Evolutionary conservation across 768 basidiomycete species (phyloP).

Genomic region (Lactifluus piperatus): DNA sequence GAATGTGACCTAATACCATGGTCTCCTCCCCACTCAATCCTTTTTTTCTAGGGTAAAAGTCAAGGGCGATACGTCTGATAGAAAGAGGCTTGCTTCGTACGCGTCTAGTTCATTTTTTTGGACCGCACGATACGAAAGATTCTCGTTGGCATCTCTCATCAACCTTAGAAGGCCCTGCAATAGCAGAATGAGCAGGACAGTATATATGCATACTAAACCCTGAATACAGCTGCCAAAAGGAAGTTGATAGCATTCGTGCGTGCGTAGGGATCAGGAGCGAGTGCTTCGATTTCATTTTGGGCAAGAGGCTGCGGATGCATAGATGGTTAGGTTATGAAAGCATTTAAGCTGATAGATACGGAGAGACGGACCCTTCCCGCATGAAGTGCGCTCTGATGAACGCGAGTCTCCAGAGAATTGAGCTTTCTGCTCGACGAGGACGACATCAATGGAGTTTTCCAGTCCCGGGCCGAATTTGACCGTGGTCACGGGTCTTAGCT

Average conservation of each 20-base stretch:
- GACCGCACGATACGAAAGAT: conserved; percentile 60
- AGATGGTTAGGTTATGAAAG: not conserved
- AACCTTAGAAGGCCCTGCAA: conserved; percentile 58
- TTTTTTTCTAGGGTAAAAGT: conserved; percentile 47
- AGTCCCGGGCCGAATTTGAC: not conserved
- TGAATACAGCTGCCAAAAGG: conserved; percentile 45
- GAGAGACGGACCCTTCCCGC: conserved; percentile 2
- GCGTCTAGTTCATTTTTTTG: conserved; percentile 59
- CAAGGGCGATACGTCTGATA: conserved; percentile 6
- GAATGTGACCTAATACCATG: conserved; percentile 78
- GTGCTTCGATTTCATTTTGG: conserved; percentile 52
- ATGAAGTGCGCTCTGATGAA: conserved; percentile 17
- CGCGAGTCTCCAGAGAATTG: conserved; percentile 15
- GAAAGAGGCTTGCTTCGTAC: conserved; percentile 34
- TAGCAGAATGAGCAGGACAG: not conserved
- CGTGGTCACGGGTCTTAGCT: too few relatives aligned
- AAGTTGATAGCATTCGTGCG: conserved; percentile 73
- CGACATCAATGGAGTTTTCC: not conserved
- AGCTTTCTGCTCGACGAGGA: conserved; percentile 13
- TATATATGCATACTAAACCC: not conserved
- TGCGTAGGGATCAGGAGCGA: conserved; percentile 52
- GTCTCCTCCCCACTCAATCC: conserved; percentile 79
- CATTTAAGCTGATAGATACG: conserved; percentile 17
- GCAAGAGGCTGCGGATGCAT: conserved; percentile 33
- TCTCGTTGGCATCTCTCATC: conserved; percentile 48